Percentiles rank a stretch among this genome's conserved stretches.
Evolutionary conservation across 306 rosid species (phyloP).

Genomic region (Quercus variabilis): DNA sequence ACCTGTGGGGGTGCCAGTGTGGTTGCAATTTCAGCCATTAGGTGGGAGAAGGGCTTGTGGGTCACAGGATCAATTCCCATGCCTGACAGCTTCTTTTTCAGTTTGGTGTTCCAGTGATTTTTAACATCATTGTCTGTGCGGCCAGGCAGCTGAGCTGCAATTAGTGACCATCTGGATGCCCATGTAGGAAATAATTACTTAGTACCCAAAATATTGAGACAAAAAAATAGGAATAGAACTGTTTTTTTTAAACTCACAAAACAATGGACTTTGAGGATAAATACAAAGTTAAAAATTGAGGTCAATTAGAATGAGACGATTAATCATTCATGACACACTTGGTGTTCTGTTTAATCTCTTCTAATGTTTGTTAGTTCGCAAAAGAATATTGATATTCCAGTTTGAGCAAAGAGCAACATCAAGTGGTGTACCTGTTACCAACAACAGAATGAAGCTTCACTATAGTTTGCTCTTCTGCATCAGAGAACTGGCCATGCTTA

Average conservation of each 20-base stretch:
- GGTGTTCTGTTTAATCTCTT: background rate
- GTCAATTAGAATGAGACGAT: background rate
- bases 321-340: no score
- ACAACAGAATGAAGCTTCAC: slow-evolving; percentile 89
- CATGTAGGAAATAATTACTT: slow-evolving; percentile 2
- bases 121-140: slow-evolving; percentile 86
- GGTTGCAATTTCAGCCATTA: slow-evolving; percentile 90
- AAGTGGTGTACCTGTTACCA: slow-evolving; percentile 64
- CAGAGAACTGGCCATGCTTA: slow-evolving; percentile 86
- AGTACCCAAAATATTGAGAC: background rate
- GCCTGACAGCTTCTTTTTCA: slow-evolving; percentile 68
- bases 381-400: background rate
- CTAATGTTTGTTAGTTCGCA: background rate
- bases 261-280: background rate
- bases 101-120: slow-evolving; percentile 83
- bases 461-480: slow-evolving; percentile 79
- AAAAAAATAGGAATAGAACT: background rate
- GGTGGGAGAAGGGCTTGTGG: slow-evolving; percentile 79
- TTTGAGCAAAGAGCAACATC: background rate
- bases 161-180: slow-evolving; percentile 73
- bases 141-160: slow-evolving; percentile 72
- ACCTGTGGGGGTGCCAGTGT: slow-evolving; percentile 78
- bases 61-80: slow-evolving; percentile 85
- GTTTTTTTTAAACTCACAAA: background rate
- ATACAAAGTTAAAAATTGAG: background rate